These are phyloP conservation scores for Melastoma malabathricum DNA, from an alignment of 345 rosid genomes.

Conservation along the genomic window DNA sequence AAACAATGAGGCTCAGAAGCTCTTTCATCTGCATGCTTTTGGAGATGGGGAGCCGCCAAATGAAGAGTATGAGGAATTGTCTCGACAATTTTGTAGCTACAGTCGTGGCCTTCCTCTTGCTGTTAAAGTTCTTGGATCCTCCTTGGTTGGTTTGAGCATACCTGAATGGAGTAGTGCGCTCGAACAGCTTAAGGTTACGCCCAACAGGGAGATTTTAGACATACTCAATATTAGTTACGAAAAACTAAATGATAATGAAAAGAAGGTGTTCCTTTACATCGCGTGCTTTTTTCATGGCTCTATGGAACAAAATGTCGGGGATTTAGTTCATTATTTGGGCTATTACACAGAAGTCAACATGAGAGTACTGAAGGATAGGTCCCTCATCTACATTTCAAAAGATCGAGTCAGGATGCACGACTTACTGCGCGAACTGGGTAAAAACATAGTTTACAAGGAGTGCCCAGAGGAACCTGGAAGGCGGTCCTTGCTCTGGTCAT, in stretches of 20 bases:
- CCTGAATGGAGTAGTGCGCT: constrained; percentile 1
- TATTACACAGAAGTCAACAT: background rate
- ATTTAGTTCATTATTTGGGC: background rate
- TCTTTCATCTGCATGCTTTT: constrained; percentile 7
- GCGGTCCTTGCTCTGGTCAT: background rate
- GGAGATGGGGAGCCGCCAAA: background rate
- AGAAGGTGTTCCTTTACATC: constrained; percentile 11
- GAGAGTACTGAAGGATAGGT: background rate
- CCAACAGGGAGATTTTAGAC: background rate
- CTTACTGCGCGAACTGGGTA: background rate
- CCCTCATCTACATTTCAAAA: accelerated
- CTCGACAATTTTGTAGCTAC: too few relatives aligned
- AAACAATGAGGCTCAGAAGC: background rate
- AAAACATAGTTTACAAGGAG: background rate
- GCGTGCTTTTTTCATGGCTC: constrained; percentile 8
- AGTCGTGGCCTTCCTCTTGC: constrained; percentile 8
- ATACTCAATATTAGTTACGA: constrained; percentile 7
- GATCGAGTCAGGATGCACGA: background rate
- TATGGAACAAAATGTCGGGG: background rate
- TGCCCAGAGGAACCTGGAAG: background rate
- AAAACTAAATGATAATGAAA: background rate
- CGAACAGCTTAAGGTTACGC: background rate
- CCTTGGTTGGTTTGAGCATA: background rate
- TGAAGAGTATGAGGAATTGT: background rate
- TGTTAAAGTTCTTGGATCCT: constrained; percentile 6